These are phyloP conservation scores for Prunus yedoensis DNA, from an alignment of 331 rosid species.

Conservation along the genomic window DNA sequence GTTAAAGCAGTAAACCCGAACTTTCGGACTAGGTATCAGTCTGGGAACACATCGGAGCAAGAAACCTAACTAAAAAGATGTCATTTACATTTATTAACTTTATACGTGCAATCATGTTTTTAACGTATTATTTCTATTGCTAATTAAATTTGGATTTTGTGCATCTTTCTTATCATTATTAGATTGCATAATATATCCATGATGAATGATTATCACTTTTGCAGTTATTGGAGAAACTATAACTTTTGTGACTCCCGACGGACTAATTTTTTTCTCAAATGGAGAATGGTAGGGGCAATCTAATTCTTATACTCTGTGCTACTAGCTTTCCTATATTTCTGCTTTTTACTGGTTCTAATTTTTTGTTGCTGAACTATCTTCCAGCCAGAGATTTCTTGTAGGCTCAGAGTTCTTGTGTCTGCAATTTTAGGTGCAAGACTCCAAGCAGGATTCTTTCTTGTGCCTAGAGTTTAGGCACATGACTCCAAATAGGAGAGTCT, in stretches of 20 bases:
- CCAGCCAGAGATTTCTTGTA: not conserved
- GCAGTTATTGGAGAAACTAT: slow-evolving; percentile 91
- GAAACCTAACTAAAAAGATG: not conserved
- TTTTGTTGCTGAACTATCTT: not conserved
- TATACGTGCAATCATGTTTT: not conserved
- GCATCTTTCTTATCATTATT: slow-evolving; percentile 8
- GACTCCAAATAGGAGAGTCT: not conserved
- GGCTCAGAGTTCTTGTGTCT: not conserved
- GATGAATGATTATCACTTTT: slow-evolving; percentile 28
- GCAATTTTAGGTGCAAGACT: too few species aligned
- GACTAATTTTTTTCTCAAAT: slow-evolving; percentile 61
- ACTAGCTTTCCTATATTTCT: not conserved
- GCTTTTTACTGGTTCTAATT: not conserved
- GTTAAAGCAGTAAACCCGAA: not conserved
- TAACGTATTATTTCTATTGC: not conserved
- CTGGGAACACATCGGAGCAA: not conserved
- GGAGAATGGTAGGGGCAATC: slow-evolving; percentile 81
- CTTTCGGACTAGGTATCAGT: not conserved
- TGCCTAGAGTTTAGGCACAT: not conserved
- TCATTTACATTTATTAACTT: slow-evolving; percentile 4
- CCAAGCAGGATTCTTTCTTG: not conserved
- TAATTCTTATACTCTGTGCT: not conserved
- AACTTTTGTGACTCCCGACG: slow-evolving; percentile 61
- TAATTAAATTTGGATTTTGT: slow-evolving; percentile 12
- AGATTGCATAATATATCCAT: slow-evolving; percentile 8